These are phyloP conservation scores for Gossypium schwendimanii DNA, from an alignment of 441 rosid species.

Conservation along the genomic window DNA sequence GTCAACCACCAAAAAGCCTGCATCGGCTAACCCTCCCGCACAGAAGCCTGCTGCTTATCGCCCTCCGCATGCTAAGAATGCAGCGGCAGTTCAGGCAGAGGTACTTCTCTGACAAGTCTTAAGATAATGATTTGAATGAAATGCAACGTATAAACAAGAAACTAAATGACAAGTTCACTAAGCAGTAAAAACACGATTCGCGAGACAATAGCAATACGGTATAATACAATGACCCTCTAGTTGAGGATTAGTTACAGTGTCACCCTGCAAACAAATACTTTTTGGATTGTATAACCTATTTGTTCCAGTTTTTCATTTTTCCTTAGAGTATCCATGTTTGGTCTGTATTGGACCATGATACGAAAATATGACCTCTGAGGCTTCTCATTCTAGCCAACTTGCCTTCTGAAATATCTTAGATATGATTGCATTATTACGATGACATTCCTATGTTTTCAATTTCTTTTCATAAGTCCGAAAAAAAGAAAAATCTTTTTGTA, in stretches of 20 bases:
- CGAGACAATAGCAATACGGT: not conserved
- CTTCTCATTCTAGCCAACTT: not conserved
- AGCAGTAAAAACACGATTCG: not conserved
- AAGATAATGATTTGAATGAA: not conserved
- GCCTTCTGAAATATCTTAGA: not conserved
- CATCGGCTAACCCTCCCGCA: slow-evolving; percentile 29
- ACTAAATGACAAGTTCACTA: not conserved
- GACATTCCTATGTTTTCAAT: not conserved
- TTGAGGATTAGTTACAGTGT: not conserved
- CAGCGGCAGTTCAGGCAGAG: slow-evolving; percentile 79
- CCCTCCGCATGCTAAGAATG: slow-evolving; percentile 82
- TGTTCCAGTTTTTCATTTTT: not conserved
- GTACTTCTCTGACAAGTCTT: slow-evolving; percentile 27
- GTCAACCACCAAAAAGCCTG: slow-evolving; percentile 44
- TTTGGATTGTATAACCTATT: not conserved
- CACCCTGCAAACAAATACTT: not conserved
- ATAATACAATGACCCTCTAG: not conserved
- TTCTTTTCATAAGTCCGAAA: not conserved
- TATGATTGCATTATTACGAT: not conserved
- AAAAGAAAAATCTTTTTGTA: not conserved
- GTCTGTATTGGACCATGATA: not conserved
- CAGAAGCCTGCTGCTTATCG: slow-evolving; percentile 77
- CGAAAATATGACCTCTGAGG: not conserved
- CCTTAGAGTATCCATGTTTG: not conserved
- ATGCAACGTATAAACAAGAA: not conserved